These are phyloP conservation scores for Euphorbia tirucalli DNA, from an alignment of 345 rosid species.

Conservation along the genomic window DNA sequence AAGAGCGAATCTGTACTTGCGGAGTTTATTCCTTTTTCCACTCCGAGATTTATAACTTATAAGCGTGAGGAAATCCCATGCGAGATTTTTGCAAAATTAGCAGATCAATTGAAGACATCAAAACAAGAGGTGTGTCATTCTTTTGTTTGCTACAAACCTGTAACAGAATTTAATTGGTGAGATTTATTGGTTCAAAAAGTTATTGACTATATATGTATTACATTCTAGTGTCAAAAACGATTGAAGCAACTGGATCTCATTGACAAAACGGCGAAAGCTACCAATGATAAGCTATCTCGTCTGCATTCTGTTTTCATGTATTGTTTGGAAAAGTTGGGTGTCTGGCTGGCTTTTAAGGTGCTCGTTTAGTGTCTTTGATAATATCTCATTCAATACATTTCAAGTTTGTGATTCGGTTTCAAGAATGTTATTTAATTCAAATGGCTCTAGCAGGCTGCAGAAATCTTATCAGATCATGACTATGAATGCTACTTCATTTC, in stretches of 20 bases:
- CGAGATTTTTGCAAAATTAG: constrained; percentile 20
- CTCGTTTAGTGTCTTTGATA: constrained; percentile 1
- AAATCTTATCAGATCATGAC: constrained; percentile 43
- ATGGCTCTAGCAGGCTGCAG: constrained; percentile 61
- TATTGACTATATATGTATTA: constrained; percentile 14
- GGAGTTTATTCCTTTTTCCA: constrained; percentile 56
- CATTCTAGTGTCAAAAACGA: constrained; percentile 49
- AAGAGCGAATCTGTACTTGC: constrained; percentile 56
- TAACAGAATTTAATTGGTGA: background rate
- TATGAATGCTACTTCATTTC: constrained; percentile 38
- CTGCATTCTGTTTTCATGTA: constrained; percentile 39
- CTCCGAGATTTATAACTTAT: constrained; percentile 53
- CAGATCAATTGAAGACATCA: constrained; percentile 29
- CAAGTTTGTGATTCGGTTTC: background rate
- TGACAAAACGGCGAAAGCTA: constrained; percentile 29
- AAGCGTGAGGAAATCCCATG: constrained; percentile 31
- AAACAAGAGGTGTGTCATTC: constrained; percentile 44
- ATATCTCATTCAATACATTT: background rate
- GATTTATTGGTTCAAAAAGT: background rate
- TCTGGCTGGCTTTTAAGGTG: constrained; percentile 82
- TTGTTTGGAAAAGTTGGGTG: constrained; percentile 74
- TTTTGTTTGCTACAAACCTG: background rate
- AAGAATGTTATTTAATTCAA: constrained; percentile 1
- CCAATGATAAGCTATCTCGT: constrained; percentile 40
- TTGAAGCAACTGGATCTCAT: constrained; percentile 43